Percentiles rank a stretch among this genome's conserved stretches.
Conservation (phyloP, 345 rosid genomes). For the Hypericum androsaemum region DNA sequence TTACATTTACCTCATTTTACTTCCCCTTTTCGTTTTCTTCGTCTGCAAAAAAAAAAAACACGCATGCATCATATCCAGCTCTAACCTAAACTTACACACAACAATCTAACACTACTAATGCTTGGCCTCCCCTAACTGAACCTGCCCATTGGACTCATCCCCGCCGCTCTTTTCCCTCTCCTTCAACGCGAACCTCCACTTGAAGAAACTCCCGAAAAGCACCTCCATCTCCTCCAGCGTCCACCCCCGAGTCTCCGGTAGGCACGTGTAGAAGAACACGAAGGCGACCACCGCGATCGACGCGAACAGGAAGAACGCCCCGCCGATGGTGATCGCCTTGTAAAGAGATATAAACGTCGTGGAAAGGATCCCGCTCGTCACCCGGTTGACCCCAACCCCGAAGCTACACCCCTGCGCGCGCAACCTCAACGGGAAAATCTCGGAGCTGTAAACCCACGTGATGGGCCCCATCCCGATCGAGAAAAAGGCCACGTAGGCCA, state of each 20-base stretch:
- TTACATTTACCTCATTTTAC: too few relatives aligned
- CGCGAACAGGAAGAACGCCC: conserved; percentile 21
- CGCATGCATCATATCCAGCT: too few relatives aligned
- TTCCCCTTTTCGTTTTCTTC: too few relatives aligned
- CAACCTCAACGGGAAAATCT: conserved; percentile 14
- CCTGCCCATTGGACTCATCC: neutral
- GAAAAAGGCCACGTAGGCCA: conserved; percentile 10
- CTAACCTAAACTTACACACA: too few relatives aligned
- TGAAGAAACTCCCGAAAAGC: conserved; percentile 3
- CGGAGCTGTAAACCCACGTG: conserved; percentile 24
- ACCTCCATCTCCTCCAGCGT: conserved; percentile 5
- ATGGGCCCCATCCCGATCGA: conserved; percentile 24
- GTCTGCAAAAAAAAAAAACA: too few relatives aligned
- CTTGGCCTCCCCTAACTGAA: conserved; percentile 7
- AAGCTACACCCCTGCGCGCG: conserved; percentile 15
- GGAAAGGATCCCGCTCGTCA: conserved; percentile 14
- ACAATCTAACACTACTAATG: neutral
- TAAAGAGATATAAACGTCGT: conserved; percentile 20
- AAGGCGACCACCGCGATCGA: conserved; percentile 8
- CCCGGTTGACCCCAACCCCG: conserved; percentile 15
- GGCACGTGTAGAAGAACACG: conserved; percentile 1
- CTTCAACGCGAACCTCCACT: conserved; percentile 1
- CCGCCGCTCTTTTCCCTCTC: neutral
- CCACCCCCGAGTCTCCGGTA: conserved; percentile 11
- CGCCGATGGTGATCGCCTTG: conserved; percentile 15